Conservation (phyloP, 176 grass and related monocot genomes). For the Chrysopogon serrulatus region DNA sequence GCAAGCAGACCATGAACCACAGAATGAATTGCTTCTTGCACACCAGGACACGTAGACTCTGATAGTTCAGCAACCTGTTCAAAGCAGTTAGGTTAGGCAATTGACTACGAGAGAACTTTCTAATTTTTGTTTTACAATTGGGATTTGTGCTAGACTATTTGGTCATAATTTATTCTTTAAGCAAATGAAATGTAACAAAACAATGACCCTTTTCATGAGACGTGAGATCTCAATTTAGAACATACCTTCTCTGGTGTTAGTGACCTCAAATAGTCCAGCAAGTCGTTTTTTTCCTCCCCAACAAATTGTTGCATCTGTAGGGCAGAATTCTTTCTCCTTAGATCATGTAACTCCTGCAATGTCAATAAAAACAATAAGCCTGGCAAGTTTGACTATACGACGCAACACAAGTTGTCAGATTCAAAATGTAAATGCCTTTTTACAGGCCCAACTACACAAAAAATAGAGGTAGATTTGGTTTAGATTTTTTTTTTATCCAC, state of each 20-base stretch:
- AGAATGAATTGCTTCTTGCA: slow-evolving; percentile 82
- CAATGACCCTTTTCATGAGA: background rate
- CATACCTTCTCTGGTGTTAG: slow-evolving; percentile 80
- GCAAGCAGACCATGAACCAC: slow-evolving; percentile 91
- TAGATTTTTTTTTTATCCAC: background rate
- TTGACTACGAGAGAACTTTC: background rate
- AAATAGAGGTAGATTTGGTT: background rate
- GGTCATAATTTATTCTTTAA: background rate
- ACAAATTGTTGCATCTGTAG: slow-evolving; percentile 95
- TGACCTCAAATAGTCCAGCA: slow-evolving; percentile 92
- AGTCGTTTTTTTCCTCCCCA: slow-evolving; percentile 90
- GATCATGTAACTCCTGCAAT: slow-evolving; percentile 70
- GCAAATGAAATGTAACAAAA: background rate
- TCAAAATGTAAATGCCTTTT: background rate
- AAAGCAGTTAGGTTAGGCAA: slow-evolving; percentile 26
- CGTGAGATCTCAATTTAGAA: background rate
- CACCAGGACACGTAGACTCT: slow-evolving; percentile 66
- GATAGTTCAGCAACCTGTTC: slow-evolving; percentile 88
- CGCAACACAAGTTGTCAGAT: background rate
- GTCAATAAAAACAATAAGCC: slow-evolving; percentile 1
- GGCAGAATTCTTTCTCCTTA: slow-evolving; percentile 80
- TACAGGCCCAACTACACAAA: background rate
- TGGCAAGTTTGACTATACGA: background rate
- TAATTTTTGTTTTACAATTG: background rate
- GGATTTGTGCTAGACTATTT: background rate